Evolutionary conservation across 2,329 filamentous ascomycete species (phyloP).

Genomic region (Fusarium veterinarium): DNA sequence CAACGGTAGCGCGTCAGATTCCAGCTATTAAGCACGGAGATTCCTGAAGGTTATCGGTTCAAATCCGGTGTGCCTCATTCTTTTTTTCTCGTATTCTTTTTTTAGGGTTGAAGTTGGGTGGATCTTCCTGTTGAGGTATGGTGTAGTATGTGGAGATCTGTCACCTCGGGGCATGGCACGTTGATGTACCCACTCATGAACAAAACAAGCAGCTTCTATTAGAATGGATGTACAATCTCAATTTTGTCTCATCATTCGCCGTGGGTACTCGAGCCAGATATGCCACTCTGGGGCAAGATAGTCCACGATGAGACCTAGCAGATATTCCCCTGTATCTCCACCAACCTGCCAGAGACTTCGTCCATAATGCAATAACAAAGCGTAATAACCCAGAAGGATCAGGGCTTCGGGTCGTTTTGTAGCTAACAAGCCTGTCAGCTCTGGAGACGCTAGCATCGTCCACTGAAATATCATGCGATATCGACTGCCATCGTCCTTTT

Average conservation of each 20-base stretch:
- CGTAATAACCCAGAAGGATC: constrained; percentile 20
- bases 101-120: neutral
- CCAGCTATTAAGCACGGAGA: neutral
- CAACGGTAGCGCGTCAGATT: constrained; percentile 5
- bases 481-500: neutral
- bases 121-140: constrained; percentile 3
- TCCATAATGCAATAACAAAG: constrained; percentile 17
- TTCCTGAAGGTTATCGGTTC: constrained; percentile 6
- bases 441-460: constrained; percentile 21
- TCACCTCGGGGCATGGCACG: neutral
- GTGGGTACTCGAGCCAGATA: constrained; percentile 15
- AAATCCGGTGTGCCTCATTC: constrained; percentile 4
- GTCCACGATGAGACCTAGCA: constrained; percentile 8
- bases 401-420: neutral
- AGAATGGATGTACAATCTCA: fast-evolving
- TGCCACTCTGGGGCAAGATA: constrained; percentile 23
- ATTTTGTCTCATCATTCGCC: neutral
- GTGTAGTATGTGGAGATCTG: neutral
- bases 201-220: fast-evolving
- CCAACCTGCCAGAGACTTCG: constrained; percentile 21
- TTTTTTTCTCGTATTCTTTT: neutral
- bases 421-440: neutral
- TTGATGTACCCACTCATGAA: neutral
- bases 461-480: constrained; percentile 31
- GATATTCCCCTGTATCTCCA: constrained; percentile 6